Conservation (phyloP, 768 basidiomycete genomes). For the Pisolithus tinctorius region DNA sequence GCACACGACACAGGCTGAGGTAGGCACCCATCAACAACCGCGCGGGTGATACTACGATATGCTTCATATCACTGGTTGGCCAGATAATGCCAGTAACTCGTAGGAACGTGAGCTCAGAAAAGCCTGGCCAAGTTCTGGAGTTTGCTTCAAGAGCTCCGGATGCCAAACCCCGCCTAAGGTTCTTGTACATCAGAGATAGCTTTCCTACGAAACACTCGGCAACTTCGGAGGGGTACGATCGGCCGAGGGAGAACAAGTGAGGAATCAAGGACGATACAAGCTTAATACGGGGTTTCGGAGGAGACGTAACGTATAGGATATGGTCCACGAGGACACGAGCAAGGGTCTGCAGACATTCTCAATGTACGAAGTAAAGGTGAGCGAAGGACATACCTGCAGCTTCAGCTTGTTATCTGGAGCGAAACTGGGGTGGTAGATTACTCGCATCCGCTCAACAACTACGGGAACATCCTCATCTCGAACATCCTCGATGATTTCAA, state of each 20-base stretch:
- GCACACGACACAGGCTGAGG: conserved; percentile 75
- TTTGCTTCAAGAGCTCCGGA: conserved; percentile 52
- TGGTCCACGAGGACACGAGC: conserved; percentile 82
- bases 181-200: conserved; percentile 88
- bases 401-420: conserved; percentile 87
- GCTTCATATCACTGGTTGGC: conserved; percentile 93
- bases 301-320: conserved; percentile 66
- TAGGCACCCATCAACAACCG: conserved; percentile 89
- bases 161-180: conserved; percentile 76
- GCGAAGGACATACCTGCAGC: conserved; percentile 60
- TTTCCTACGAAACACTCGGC: conserved; percentile 80
- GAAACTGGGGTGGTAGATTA: conserved; percentile 90
- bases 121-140: conserved; percentile 84
- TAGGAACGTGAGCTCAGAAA: conserved; percentile 74
- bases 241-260: conserved; percentile 73
- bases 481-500: conserved; percentile 70
- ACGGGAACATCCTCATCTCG: conserved; percentile 67
- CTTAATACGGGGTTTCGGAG: conserved; percentile 51
- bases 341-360: conserved; percentile 46
- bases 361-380: background rate
- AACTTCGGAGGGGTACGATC: conserved; percentile 72
- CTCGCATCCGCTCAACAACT: conserved; percentile 85
- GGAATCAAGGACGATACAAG: conserved; percentile 63
- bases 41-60: conserved; percentile 81
- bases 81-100: conserved; percentile 77